Conservation (phyloP, 306 rosid species). For the Mimosa pudica region DNA sequence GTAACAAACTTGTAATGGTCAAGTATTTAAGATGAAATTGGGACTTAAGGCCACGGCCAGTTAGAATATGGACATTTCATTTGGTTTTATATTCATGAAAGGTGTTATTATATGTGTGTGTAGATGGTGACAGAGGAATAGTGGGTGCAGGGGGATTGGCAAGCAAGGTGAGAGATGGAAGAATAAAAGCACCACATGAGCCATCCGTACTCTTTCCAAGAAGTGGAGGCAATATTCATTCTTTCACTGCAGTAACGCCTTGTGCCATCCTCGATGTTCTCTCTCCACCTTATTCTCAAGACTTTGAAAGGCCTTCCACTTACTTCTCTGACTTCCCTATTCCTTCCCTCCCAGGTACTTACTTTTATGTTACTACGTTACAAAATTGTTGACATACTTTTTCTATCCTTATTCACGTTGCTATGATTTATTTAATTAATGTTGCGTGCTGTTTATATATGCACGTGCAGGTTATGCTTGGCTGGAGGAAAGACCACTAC, state of each 20-base stretch:
- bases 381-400: constrained; percentile 8
- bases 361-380: neutral
- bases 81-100: neutral
- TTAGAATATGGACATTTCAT: neutral
- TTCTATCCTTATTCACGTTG: neutral
- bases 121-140: neutral
- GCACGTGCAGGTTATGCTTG: constrained; percentile 47
- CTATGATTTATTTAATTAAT: neutral
- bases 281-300: constrained; percentile 65
- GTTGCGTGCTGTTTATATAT: neutral
- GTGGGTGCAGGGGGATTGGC: constrained; percentile 58
- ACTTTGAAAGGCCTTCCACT: constrained; percentile 63
- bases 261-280: constrained; percentile 70
- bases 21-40: neutral
- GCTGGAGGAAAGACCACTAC: constrained; percentile 60
- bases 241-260: constrained; percentile 56
- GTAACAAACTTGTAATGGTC: neutral
- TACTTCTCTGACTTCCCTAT: constrained; percentile 56
- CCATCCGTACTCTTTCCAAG: constrained; percentile 54
- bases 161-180: constrained; percentile 46
- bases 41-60: no score
- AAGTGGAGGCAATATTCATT: constrained; percentile 75
- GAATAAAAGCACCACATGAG: constrained; percentile 51
- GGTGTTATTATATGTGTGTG: neutral
- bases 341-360: constrained; percentile 58